phyloP scores from a whole-genome alignment of 805 yeast genomes.

The Candida hispaniensis region DNA sequence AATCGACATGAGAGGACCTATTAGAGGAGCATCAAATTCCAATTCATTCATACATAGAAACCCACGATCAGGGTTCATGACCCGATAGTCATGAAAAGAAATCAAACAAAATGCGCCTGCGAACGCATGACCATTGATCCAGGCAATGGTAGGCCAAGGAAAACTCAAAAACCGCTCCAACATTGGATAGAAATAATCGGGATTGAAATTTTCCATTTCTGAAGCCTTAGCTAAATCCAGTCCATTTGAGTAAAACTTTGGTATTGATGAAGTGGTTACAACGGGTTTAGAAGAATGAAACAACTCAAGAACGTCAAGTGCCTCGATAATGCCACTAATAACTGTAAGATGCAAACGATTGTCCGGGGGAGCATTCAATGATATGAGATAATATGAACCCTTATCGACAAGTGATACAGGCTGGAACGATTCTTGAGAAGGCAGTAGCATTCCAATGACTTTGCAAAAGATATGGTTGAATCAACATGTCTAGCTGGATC shows the following conservation, averaged over 20 bases:
- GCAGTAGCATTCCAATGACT: too few relatives aligned
- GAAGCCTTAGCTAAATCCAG: constrained; percentile 30
- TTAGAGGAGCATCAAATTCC: constrained; percentile 31
- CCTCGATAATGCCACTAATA: constrained; percentile 28
- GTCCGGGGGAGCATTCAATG: constrained; percentile 29
- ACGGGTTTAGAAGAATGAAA: constrained; percentile 27
- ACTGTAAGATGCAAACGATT: constrained; percentile 30
- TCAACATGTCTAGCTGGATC: too few relatives aligned
- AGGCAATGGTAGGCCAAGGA: constrained; percentile 34
- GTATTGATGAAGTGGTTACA: constrained; percentile 28
- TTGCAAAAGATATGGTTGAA: too few relatives aligned
- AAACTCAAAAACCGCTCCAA: constrained; percentile 28
- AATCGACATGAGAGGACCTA: constrained; percentile 30
- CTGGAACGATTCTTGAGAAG: too few relatives aligned
- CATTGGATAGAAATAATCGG: constrained; percentile 26
- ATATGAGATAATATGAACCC: constrained; percentile 26
- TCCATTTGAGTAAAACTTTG: constrained; percentile 33
- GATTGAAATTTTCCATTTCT: constrained; percentile 29
- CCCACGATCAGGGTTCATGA: constrained; percentile 33
- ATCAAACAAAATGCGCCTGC: constrained; percentile 34
- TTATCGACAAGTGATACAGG: too few relatives aligned
- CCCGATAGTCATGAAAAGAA: constrained; percentile 32
- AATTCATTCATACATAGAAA: constrained; percentile 33
- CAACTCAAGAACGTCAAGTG: constrained; percentile 26
- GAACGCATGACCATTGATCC: constrained; percentile 33